Evolutionary conservation across 2,329 filamentous ascomycete species (phyloP).

Genomic region (Penicillium hesseltinei): DNA sequence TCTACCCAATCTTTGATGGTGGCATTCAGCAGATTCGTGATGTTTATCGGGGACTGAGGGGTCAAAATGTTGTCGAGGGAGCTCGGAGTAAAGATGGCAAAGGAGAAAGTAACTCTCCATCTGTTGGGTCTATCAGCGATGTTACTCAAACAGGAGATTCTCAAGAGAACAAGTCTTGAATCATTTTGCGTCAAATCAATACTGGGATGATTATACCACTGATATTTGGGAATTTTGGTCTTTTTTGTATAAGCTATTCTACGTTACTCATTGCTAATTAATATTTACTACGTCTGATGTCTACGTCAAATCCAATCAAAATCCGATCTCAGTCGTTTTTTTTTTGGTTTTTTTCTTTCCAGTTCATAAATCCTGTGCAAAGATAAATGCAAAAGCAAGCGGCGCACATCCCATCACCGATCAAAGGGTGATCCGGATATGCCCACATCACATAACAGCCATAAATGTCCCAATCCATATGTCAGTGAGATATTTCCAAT

Average conservation of each 20-base stretch:
- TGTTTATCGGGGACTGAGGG: too few species aligned
- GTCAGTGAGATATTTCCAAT: slow-evolving; percentile 1
- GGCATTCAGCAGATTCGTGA: too few species aligned
- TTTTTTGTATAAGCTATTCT: neutral
- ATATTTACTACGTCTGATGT: neutral
- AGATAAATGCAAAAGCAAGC: neutral
- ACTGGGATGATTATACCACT: too few species aligned
- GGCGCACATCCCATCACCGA: neutral
- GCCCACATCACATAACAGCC: neutral
- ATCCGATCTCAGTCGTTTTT: neutral
- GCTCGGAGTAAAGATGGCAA: neutral
- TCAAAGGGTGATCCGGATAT: neutral
- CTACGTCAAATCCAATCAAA: neutral
- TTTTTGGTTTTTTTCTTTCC: neutral
- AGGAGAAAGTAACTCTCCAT: neutral
- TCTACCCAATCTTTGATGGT: too few species aligned
- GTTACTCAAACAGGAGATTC: neutral
- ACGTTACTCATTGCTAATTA: neutral
- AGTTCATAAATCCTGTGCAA: neutral
- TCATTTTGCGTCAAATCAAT: too few species aligned
- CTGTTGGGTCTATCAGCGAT: slow-evolving; percentile 1
- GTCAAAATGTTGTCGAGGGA: slow-evolving; percentile 4
- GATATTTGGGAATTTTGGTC: neutral
- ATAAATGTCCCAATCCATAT: neutral
- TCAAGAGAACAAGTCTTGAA: neutral